Evolutionary conservation across 208 protist species (phyloP).

Genomic region (Leishmania amazonensis): DNA sequence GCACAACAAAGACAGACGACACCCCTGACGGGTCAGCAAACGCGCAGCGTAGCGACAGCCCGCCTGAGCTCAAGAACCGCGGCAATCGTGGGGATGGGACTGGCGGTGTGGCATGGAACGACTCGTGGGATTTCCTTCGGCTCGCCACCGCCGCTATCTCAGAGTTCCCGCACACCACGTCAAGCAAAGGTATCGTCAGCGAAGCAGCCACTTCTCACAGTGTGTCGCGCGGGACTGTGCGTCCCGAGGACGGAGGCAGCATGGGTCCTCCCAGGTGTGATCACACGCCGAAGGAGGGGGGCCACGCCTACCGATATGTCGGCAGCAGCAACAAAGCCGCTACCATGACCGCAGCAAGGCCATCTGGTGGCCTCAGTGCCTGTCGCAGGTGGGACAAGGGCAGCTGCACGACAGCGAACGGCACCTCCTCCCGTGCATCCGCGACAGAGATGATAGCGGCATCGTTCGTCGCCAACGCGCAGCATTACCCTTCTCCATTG

Average conservation of each 20-base stretch:
- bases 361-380: neutral
- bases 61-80: neutral
- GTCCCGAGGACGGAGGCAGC: neutral
- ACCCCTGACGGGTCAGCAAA: neutral
- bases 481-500: neutral
- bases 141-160: neutral
- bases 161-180: slow-evolving; percentile 7
- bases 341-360: neutral
- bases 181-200: slow-evolving; percentile 16
- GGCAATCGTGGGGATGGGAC: neutral
- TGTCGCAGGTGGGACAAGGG: neutral
- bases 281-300: neutral
- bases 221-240: slow-evolving; percentile 10
- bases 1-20: neutral
- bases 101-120: neutral
- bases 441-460: slow-evolving; percentile 3
- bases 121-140: neutral
- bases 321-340: neutral
- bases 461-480: neutral
- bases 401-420: slow-evolving; percentile 7
- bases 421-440: neutral
- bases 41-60: neutral
- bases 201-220: slow-evolving; percentile 9
- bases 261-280: neutral
- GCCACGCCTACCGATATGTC: neutral